Base-by-base conservation (phyloP, 805 yeast species). In the Babjeviella inositovora region DNA sequence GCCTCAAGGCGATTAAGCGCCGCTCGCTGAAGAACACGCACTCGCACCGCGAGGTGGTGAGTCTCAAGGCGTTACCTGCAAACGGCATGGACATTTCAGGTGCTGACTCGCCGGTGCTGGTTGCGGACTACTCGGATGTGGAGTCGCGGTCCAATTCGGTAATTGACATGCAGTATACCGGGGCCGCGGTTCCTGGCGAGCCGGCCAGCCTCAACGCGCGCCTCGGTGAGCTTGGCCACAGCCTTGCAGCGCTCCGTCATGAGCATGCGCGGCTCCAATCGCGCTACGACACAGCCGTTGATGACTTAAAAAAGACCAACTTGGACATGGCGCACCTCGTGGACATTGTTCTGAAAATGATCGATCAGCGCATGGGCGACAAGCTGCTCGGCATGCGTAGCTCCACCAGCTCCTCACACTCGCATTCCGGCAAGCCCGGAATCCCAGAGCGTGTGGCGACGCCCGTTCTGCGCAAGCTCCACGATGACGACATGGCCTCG, bases 1-100 rank as follows among this genome's bases (percentile, higher is more conserved):
- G 75, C 7, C 50, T 85, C 30, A 65, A 77, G 25, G 56, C 63
- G 9, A 87, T 85, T 41, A 85, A 81, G 45, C 59, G 97, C 30
- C 53, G 95, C 22, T 67, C 90, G 18, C 45, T 48, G 20, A 52
- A 51, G 31, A 53, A 50, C 26, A 38, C 46, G 21, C 44, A 42
- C 30, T 34, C 47, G 11, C 57, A 46, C 26, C 49, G 51, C 32
- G 62, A 54, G 28, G 41, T 53, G 6, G 54, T 53, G 21, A 47
- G 34, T 30, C 32, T 47, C 29, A 50, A 46, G 34, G 35, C 45
- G 18, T 39, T 47, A 11, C 51, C 50, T 11, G 8, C n/a, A n/a
- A n/a, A n/a, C n/a, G n/a, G n/a, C n/a, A n/a, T n/a, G n/a, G 45
- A 45, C 7, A 39, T 45, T 8, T 32, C 36, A 9, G 30, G 30